Base-by-base conservation (phyloP, 2,329 filamentous ascomycete species). In the Scedosporium apiospermum region DNA sequence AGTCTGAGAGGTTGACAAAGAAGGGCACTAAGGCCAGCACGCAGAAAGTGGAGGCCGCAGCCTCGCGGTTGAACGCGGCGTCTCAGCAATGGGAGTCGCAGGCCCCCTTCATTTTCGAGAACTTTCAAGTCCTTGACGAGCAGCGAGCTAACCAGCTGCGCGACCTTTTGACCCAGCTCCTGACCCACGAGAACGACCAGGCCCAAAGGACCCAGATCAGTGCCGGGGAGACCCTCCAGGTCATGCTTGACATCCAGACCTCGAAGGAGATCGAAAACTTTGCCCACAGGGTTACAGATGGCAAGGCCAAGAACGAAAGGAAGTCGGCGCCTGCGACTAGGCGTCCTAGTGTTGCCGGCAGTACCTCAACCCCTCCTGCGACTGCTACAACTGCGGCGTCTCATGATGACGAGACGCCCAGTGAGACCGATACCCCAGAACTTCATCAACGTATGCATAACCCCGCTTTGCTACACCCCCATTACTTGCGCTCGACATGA, bases 71-170 rank as follows among this genome's bases (percentile, higher is more conserved):
- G 53, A 90, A 96, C 66, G 86, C 86, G 64, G 88, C 91, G n/a
- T 85, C 82, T 55, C 83, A 88, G 67, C 89, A 96, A 72, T 99
- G 95, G 95, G 88, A 96, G 63, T 92, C 91, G 0, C 92, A 96
- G 73, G 91, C 95, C 14, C 95, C 95, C 1, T 98, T 91, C 74
- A 89, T 97, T 65, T 97, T 96, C 71, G 95, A 99, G 75, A 89
- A 88, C 65, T 83, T 99, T 27, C 95, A 99, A 73, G 88, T 90
- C 5, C 79, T 96, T 38, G 95, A 99, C 71, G 95, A 99, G 77
- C 88, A 85, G 68, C 86, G 95, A 63, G 80, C 96, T 67, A 96
- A 97, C 73, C 89, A 96, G 70, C 80, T 99, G 64, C 89, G 93
- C 65, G 93, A 98, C 74, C 84, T 90, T 49, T 82, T 99, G 64